Evolutionary conservation across 1,284 basidiomycete species (phyloP), one percentile per base, ranked within the genome.

Genomic region (Anthracocystis walkeri): DNA sequence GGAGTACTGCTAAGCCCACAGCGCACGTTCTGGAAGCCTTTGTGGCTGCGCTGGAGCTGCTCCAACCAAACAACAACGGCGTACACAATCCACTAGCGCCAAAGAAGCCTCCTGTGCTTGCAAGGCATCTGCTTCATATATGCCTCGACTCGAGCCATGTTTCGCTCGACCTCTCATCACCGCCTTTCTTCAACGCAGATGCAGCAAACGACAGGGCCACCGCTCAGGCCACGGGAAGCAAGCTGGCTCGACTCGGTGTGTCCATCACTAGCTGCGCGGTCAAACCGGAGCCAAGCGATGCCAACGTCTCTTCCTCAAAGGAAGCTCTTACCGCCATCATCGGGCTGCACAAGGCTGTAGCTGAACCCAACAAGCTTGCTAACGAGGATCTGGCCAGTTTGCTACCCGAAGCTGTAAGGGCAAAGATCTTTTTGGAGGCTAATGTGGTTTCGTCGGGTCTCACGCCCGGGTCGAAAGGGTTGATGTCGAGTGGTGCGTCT

Each of bases 21-120:
- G 72, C 72, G 7, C 63, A 69, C 42, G 59, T 65, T 2, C 59
- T 76, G 12, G 74, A 76, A 52, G 74, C 69, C 0, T 68, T 76
- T 18, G 69, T 69, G 0, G 69, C 65, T 7, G 74, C 74, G 6
- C 56, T 73, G n/a, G 74, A 76, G 44, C 55, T 72, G 18, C 63
- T 76, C n/a, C 55, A 72, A 20, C 54, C 58, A 1, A 27, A 33
- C 18, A 40, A 55, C 35, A 53, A 49, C 25, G 58, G 56, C n/a
- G 18, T 72, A 3, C 57, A 63, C 58, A 73, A 68, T 41, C 62
- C 69, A 12, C 31, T 76, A 7, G 51, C 57, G 4, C 62, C 63
- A 4, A 69, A 72, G 25, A 59, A 53, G 41, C 45, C 74, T 1
- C 61, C 65, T 11, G 65, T 73, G n/a, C 27, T 76, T 14, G 69